These are phyloP conservation scores for Rhododendron mucronatum DNA, from an alignment of 148 eudicot genomes.

Conservation along the genomic window DNA sequence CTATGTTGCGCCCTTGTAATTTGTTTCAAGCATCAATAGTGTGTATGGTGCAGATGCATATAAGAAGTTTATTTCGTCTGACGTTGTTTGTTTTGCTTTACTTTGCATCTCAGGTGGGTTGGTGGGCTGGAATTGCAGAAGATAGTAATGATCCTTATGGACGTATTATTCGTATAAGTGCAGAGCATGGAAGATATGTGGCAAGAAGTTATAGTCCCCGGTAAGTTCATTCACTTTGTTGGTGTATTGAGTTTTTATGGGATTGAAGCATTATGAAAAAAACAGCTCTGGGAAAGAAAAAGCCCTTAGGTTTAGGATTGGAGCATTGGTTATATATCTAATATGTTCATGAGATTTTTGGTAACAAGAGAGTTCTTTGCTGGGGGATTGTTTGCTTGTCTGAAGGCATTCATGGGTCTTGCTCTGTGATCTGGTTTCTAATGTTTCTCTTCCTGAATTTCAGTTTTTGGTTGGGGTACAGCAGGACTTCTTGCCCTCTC, in stretches of 20 bases:
- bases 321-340: neutral
- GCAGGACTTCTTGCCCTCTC: neutral
- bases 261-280: neutral
- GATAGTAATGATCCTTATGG: conserved; percentile 76
- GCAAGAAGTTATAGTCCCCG: conserved; percentile 92
- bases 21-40: neutral
- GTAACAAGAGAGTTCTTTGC: neutral
- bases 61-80: neutral
- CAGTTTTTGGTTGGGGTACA: neutral
- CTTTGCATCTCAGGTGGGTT: conserved; percentile 67
- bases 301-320: neutral
- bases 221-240: conserved; percentile 31
- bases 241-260: neutral
- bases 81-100: neutral
- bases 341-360: neutral
- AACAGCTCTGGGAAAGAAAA: neutral
- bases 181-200: conserved; percentile 95
- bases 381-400: neutral
- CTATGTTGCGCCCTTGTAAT: neutral
- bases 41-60: neutral
- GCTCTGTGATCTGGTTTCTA: neutral
- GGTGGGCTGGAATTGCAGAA: conserved; percentile 97
- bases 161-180: conserved; percentile 81
- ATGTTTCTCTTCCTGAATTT: neutral
- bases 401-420: neutral